Evolutionary conservation across 176 grass and related monocot species (phyloP).

Genomic region (Avena insularis): DNA sequence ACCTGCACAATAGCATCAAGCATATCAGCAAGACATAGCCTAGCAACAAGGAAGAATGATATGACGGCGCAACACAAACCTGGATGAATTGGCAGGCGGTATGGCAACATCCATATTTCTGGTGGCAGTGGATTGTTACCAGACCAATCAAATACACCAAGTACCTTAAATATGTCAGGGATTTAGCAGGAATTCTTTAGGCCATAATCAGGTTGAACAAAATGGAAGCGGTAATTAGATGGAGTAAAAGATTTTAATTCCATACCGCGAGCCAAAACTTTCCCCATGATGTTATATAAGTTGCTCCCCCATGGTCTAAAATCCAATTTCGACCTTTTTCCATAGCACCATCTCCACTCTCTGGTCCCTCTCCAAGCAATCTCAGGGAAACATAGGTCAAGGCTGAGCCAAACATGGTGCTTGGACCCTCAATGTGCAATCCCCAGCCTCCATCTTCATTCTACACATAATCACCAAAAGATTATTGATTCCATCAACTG

Average conservation of each 20-base stretch:
- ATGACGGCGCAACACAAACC: constrained; percentile 30
- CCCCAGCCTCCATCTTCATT: constrained; percentile 97
- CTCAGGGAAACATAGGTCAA: constrained; percentile 86
- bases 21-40: constrained; percentile 30
- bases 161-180: constrained; percentile 63
- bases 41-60: constrained; percentile 13
- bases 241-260: constrained; percentile 17
- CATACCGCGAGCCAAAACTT: constrained; percentile 94
- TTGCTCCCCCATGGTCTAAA: constrained; percentile 85
- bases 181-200: constrained; percentile 37
- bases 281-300: constrained; percentile 91
- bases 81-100: constrained; percentile 84
- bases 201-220: constrained; percentile 17
- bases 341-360: constrained; percentile 80
- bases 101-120: constrained; percentile 95
- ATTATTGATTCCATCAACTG: constrained; percentile 16
- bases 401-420: constrained; percentile 95
- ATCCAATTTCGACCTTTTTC: constrained; percentile 88
- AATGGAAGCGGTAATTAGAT: constrained; percentile 30
- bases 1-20: constrained; percentile 42
- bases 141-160: constrained; percentile 97
- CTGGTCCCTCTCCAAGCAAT: constrained; percentile 79
- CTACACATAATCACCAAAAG: constrained; percentile 52
- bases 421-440: constrained; percentile 87
- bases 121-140: constrained; percentile 94